A percentile compares a stretch with the other conserved stretches of the same genome.
phyloP scores from a whole-genome alignment of 305 asterid species.

The Fraxinus albicans region DNA sequence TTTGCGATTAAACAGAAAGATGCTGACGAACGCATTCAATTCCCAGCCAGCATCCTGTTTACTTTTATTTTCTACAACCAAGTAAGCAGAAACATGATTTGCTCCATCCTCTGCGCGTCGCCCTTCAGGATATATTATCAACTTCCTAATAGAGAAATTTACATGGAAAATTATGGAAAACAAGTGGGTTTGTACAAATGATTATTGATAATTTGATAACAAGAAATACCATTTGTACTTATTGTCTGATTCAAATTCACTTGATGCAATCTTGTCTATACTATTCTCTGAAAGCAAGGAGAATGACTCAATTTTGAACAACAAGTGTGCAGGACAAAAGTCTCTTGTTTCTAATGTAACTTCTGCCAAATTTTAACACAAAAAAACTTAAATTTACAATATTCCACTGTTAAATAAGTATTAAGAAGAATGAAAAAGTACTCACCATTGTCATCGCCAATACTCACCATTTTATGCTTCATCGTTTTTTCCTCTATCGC shows the following conservation, averaged over 20 bases:
- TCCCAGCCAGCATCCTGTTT: background rate
- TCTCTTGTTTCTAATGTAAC: background rate
- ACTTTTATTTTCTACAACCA: background rate
- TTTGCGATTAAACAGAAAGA: background rate
- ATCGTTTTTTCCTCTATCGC: too few relatives aligned
- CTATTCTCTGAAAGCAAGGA: background rate
- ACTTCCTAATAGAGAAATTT: constrained; percentile 16
- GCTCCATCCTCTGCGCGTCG: background rate
- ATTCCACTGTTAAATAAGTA: too few relatives aligned
- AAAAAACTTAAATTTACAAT: too few relatives aligned
- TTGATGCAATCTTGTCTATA: background rate
- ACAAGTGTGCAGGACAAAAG: background rate
- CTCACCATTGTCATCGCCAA: too few relatives aligned
- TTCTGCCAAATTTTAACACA: background rate
- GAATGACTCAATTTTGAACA: background rate
- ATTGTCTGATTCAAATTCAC: background rate
- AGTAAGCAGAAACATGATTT: constrained; percentile 10
- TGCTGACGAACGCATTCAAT: background rate
- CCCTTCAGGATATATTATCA: constrained; percentile 14
- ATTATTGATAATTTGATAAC: too few relatives aligned
- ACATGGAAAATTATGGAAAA: too few relatives aligned
- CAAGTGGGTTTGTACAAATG: too few relatives aligned
- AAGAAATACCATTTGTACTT: background rate
- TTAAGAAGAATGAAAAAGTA: too few relatives aligned
- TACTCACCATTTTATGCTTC: too few relatives aligned